Conservation (phyloP, 495 filamentous ascomycete genomes). For the Trichocladium uniseriatum region DNA sequence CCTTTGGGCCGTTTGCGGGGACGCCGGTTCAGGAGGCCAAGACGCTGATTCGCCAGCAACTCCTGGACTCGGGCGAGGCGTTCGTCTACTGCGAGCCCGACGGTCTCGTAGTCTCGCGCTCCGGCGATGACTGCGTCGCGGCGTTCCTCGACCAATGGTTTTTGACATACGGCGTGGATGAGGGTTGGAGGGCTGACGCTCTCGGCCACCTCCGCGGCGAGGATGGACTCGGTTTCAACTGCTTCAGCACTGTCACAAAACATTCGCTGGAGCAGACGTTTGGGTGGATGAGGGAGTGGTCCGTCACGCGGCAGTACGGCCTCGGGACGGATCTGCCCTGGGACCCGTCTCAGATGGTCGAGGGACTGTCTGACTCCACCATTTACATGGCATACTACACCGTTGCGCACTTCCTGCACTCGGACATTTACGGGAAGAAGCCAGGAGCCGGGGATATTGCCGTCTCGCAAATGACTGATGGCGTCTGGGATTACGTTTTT, state of each 20-base stretch:
- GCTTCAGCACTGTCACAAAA: slow-evolving; percentile 67
- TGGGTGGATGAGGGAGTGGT: slow-evolving; percentile 89
- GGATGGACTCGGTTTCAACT: slow-evolving; percentile 56
- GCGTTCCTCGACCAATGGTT: slow-evolving; percentile 95
- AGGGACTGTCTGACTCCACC: slow-evolving; percentile 80
- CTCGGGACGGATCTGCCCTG: slow-evolving; percentile 88
- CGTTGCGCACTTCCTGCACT: slow-evolving; percentile 76
- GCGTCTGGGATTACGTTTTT: slow-evolving; percentile 94
- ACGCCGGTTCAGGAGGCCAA: slow-evolving; percentile 75
- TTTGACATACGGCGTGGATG: slow-evolving; percentile 82
- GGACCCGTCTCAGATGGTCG: slow-evolving; percentile 82
- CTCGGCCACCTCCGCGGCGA: slow-evolving; percentile 58
- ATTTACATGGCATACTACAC: slow-evolving; percentile 98
- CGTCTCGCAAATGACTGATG: slow-evolving; percentile 83
- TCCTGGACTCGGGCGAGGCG: slow-evolving; percentile 69
- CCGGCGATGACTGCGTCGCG: slow-evolving; percentile 76
- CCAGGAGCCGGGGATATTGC: slow-evolving; percentile 54
- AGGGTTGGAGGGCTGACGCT: slow-evolving; percentile 54
- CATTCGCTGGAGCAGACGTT: slow-evolving; percentile 74
- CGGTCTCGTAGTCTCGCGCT: slow-evolving; percentile 71
- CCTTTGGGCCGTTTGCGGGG: slow-evolving; percentile 78
- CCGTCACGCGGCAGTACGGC: slow-evolving; percentile 82
- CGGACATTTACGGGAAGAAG: slow-evolving; percentile 62
- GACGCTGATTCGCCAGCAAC: slow-evolving; percentile 65
- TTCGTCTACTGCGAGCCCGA: slow-evolving; percentile 91